These are phyloP conservation scores for Solanum sparsipilum DNA, from an alignment of 257 asterid species.

Conservation along the genomic window DNA sequence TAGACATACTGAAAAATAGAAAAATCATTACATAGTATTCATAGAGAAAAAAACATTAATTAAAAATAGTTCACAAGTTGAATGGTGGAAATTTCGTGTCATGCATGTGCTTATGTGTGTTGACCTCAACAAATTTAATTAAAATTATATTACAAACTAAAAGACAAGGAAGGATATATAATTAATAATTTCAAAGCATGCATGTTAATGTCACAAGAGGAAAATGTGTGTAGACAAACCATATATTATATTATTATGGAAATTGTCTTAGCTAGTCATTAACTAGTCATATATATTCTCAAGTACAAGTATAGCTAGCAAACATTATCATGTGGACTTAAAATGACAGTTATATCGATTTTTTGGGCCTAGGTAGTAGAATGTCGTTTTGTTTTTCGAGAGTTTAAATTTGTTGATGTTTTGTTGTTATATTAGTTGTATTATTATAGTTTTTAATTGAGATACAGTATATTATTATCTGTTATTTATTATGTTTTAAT, in stretches of 20 bases:
- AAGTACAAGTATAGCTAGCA: background rate
- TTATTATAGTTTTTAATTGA: too few species aligned
- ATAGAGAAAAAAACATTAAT: too few species aligned
- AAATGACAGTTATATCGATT: background rate
- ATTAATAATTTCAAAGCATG: background rate
- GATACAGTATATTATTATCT: too few species aligned
- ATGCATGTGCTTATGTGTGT: background rate
- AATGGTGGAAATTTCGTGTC: background rate
- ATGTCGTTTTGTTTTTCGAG: too few species aligned
- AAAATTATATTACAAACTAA: background rate
- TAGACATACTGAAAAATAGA: rapidly evolving
- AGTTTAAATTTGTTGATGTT: background rate
- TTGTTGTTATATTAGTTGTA: too few species aligned
- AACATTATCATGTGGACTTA: background rate
- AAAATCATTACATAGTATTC: too few species aligned
- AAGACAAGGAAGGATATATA: background rate
- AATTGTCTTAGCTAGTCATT: background rate
- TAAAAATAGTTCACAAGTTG: background rate
- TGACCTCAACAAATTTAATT: background rate
- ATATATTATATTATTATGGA: background rate
- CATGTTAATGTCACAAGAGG: background rate
- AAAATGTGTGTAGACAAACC: background rate
- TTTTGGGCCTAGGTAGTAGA: background rate
- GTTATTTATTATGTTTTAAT: too few species aligned
- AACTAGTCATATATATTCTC: background rate